Conservation (phyloP, 2,329 filamentous ascomycete genomes). For the Corinectria fuckeliana region DNA sequence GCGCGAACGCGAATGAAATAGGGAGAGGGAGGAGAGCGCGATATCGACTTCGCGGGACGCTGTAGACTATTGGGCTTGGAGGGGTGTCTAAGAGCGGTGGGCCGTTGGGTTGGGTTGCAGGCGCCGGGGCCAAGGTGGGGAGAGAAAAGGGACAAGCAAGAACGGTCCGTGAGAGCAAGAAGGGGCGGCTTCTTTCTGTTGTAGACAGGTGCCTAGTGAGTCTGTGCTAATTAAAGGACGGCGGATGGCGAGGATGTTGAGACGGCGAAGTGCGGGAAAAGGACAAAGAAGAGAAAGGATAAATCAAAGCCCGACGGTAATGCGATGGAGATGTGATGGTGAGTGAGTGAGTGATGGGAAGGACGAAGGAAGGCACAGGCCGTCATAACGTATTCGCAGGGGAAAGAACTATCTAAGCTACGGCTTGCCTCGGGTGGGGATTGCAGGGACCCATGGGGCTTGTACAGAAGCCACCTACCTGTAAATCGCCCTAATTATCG, state of each 20-base stretch:
- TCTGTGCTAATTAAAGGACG: neutral
- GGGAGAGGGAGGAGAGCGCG: neutral
- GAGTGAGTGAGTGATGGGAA: constrained; percentile 2
- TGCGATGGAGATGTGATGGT: neutral
- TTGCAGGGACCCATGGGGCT: neutral
- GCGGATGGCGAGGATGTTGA: neutral
- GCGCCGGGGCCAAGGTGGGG: constrained; percentile 33
- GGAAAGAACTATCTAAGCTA: no score
- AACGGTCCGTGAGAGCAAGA: constrained; percentile 12
- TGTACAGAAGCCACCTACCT: neutral
- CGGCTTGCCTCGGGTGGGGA: neutral
- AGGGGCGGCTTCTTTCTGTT: neutral
- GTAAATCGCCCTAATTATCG: neutral
- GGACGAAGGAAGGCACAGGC: no score
- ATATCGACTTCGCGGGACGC: constrained; percentile 23
- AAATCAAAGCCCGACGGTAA: neutral
- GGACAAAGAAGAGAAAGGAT: neutral
- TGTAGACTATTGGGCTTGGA: constrained; percentile 38
- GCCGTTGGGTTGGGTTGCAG: constrained; percentile 41
- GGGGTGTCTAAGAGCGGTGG: constrained; percentile 40
- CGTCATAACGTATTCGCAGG: no score
- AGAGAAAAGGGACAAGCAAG: constrained; percentile 19
- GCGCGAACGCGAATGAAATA: constrained; percentile 3
- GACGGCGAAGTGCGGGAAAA: neutral
- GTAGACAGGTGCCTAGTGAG: neutral